Evolutionary conservation across 352 stramenopile species (phyloP), one percentile per base, ranked within the genome.

Genomic region (Peronospora farinosa): DNA sequence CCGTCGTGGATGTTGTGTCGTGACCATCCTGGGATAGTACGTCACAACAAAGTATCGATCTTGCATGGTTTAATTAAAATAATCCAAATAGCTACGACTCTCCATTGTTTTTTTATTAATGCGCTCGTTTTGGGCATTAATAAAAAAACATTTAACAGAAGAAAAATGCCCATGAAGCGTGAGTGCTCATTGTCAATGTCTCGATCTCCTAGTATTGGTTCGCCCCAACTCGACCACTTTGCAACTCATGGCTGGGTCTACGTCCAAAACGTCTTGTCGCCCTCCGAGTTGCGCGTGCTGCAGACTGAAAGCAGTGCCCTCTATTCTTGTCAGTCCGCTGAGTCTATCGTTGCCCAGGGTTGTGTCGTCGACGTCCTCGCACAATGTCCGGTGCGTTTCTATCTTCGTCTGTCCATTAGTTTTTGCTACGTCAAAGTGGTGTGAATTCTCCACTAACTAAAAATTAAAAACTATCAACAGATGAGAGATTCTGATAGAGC

Each of bases 301-400:
- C 70, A 59, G 23, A 25, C 37, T 10, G 75, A 86, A 51, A 72
- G 72, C 40, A 45, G 53, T 12, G 44, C 53, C 25, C 25, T 57
- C 9, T 54, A 50, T 37, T 49, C 57, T 3, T 33, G 38, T 15
- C 21, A 68, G 36, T 55, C 47, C 15, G 36, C 37, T 12, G 51
- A 58, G 25, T 40, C 33, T 27, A 51, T 72, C 15, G 36, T 45
- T 21, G 36, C 42, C 3, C 54, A 65, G n/a, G 75, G 75, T 25
- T 86, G 75, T 36, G 72, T 86, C n/a, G 23, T 86, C 15, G 75
- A 86, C 31, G 47, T 73, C 15, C 69, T 86, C 59, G 67, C 70
- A n/a, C 53, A 77, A 3, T 78, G 48, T 61, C 75, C 72, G 30
- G 72, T 86, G 40, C 19, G 62, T 63, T 36, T 9, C 1, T 9